Percentiles rank a stretch among this genome's conserved stretches.
phyloP scores from a whole-genome alignment of 1,284 basidiomycete species.

The Ganoderma lucidum region DNA sequence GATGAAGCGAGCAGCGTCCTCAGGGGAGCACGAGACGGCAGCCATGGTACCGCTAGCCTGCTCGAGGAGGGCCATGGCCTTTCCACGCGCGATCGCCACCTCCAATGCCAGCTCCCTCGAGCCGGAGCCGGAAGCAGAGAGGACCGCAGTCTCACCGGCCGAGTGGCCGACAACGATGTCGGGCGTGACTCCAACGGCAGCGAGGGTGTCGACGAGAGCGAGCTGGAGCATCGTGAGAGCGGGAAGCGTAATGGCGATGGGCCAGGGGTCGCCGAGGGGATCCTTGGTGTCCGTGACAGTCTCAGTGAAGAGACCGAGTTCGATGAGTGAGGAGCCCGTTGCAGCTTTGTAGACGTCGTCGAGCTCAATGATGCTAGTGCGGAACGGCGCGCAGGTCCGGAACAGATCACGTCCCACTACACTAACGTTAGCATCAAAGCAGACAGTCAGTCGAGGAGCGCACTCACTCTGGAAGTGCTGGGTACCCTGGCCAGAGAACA shows the following conservation, averaged over 20 bases:
- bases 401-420: constrained; percentile 52
- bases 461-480: constrained; percentile 47
- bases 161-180: constrained; percentile 50
- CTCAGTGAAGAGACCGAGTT: constrained; percentile 43
- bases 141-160: constrained; percentile 50
- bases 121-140: constrained; percentile 52
- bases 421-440: background rate
- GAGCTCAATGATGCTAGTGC: constrained; percentile 44
- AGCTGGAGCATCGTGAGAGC: constrained; percentile 53
- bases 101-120: constrained; percentile 48
- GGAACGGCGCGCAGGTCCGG: constrained; percentile 44
- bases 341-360: constrained; percentile 42
- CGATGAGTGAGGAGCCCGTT: constrained; percentile 46
- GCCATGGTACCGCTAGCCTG: constrained; percentile 49
- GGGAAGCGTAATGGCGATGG: constrained; percentile 44
- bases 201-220: constrained; percentile 50
- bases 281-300: constrained; percentile 3
- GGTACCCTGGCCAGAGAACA: constrained; percentile 54
- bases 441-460: no score
- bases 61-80: constrained; percentile 45
- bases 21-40: constrained; percentile 45
- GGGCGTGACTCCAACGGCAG: constrained; percentile 44
- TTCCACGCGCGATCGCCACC: constrained; percentile 48
- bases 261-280: constrained; percentile 43
- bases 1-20: constrained; percentile 37